Evolutionary conservation across 495 filamentous ascomycete genomes (phyloP), one percentile per base, ranked within the genome.

Genomic region (Articulospora tetracladia): DNA sequence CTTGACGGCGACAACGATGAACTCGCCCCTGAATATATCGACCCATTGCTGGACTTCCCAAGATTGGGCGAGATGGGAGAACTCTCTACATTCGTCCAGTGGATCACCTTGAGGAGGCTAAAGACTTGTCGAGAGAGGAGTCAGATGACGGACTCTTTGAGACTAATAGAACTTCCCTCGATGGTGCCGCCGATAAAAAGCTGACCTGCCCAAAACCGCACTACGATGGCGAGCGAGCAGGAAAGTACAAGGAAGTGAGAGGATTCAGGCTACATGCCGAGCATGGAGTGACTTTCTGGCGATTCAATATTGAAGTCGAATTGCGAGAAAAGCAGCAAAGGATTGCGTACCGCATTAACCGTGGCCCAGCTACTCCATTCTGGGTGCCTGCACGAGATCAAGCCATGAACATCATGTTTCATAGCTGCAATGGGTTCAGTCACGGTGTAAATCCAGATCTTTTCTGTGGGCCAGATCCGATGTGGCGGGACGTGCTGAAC

Each of bases 361-460:
- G 85, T 60, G 94, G 92, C 3, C 92, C 93, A 7, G 86, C 92
- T 15, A 82, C 93, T 25, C 89, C 86, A 11, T 98, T 98, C 73
- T 98, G 94, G 94, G 91, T 98, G 0, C 94, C 94, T 11, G 90
- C 88, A 53, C 80, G 77, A 53, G 89, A 86, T 23, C 82, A 97
- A 73, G 82, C 88, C 8, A 98, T 98, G 95, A 96, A 98, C 74
- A 90, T 96, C 66, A 96, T 97, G 92, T 98, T 96, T 74, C 83
- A 98, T 77, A 93, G 86, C 69, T 96, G 95, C 78, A 98, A 98
- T 72, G 94, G 95, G 41, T 98, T 98, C 75, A 91, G 89, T 63
- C 69, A 89, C 55, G 88, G 82, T 63, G 90, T 90, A 53, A 83
- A 97, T 59, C 71, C 92, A 0, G 75, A 92, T 66, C 74, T 82